Base-by-base conservation (phyloP, 2,329 filamentous ascomycete genomes). In the Fusarium tjaetaba region DNA sequence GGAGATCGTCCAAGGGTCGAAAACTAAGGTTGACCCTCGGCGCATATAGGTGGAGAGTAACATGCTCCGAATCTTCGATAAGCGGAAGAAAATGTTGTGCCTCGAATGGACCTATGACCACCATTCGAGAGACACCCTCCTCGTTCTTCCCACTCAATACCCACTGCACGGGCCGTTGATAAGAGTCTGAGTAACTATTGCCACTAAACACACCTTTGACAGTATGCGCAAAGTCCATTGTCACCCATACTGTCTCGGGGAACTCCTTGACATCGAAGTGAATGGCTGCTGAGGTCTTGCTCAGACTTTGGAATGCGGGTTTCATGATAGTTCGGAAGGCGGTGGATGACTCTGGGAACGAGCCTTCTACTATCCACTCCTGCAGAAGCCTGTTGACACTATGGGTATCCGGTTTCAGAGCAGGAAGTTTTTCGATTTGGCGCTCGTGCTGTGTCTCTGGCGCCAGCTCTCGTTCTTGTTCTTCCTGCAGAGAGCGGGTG, bases 401-500 rank as follows among this genome's bases (percentile, higher is more conserved):
- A 51, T 92, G 88, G 0, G 14, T 2, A 0, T 70, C 75, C 0
- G 90, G 84, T 1, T 74, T 42, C 2, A 61, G 66, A 0, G 38
- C 39, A 7, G 61, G 66, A 0, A 89, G 88, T 3, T 82, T 82
- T 71, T 92, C 82, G 2, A 89, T 72, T 55, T 92, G 81, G 2
- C 85, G 82, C 74, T 94, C 89, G 32, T 87, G 81, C 71, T 94
- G 89, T 2, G 88, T 85, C 68, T 94, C 91, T 0, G 89, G 90
- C 0, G 89, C 84, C 0, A 94, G 82, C 70, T 94, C 92, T 1
- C 91, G 85, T 76, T 94, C 92, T 71, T 94, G 90, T 65, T 94
- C 92, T 74, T 93, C 90, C 6, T 88, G 81, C 0, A 93, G 79
- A 0, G 81, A 80, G 0, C 43, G 46, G 0, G 18, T 42, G 1